Percentiles rank a stretch among this genome's conserved stretches.
These are phyloP conservation scores for Colletotrichum kahawae DNA, from an alignment of 2,329 filamentous ascomycete species.

Conservation along the genomic window DNA sequence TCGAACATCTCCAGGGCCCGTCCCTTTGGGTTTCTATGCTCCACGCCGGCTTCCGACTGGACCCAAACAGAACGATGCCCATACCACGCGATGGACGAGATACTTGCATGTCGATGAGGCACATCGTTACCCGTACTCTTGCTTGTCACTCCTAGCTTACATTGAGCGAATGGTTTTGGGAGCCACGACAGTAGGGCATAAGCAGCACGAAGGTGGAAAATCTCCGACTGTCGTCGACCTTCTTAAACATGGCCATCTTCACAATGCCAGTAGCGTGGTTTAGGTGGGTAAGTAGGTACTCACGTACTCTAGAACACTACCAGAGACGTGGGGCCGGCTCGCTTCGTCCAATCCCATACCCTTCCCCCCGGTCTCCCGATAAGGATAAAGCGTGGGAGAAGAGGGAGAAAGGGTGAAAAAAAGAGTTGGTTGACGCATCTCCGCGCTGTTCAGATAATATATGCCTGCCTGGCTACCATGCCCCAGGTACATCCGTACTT, in stretches of 20 bases:
- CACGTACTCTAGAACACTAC: not conserved
- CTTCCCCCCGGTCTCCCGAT: not conserved
- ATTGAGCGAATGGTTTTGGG: not conserved
- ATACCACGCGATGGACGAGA: not conserved
- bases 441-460: not conserved
- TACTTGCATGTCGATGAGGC: not conserved
- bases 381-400: not conserved
- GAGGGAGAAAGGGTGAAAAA: not conserved
- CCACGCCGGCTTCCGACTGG: not conserved
- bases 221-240: not conserved
- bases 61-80: not conserved
- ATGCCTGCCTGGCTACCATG: not conserved
- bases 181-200: not conserved
- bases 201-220: not conserved
- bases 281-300: not conserved
- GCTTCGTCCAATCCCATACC: not conserved
- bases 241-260: not conserved
- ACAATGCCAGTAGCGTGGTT: not conserved
- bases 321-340: not conserved
- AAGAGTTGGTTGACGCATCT: conserved; percentile 6
- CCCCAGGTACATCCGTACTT: not conserved
- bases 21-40: not conserved
- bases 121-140: not conserved
- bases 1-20: not conserved
- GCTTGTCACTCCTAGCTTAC: not conserved